Conservation (phyloP, 1,284 basidiomycete genomes). For the Gymnopus androsaceus region DNA sequence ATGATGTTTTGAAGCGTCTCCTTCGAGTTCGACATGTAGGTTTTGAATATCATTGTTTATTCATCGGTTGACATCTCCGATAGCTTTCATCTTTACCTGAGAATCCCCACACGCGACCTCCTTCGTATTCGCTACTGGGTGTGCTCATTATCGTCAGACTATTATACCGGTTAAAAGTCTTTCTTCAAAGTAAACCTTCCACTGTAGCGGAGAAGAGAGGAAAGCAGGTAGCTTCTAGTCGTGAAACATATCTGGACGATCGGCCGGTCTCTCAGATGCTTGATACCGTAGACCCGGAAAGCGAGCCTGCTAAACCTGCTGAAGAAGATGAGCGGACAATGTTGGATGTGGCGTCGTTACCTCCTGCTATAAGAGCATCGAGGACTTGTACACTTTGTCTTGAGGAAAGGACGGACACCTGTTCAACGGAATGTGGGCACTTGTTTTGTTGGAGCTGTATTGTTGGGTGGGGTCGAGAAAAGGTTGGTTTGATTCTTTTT, state of each 20-base stretch:
- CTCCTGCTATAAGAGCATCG: constrained; percentile 53
- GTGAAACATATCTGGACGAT: constrained; percentile 66
- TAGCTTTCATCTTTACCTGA: constrained; percentile 75
- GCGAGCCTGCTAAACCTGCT: constrained; percentile 52
- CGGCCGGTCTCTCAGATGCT: constrained; percentile 63
- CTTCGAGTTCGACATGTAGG: constrained; percentile 75
- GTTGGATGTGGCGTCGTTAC: constrained; percentile 58
- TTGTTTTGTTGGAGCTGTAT: constrained; percentile 95
- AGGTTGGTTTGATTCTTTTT: constrained; percentile 45
- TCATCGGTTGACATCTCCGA: constrained; percentile 1
- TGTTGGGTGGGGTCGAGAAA: constrained; percentile 86
- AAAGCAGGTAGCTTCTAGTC: constrained; percentile 22
- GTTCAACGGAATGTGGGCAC: constrained; percentile 92
- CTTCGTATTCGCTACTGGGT: constrained; percentile 86
- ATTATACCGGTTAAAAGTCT: constrained; percentile 58
- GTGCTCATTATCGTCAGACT: constrained; percentile 74
- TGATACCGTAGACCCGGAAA: constrained; percentile 52
- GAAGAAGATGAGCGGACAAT: constrained; percentile 71
- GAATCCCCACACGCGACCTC: constrained; percentile 70
- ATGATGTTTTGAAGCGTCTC: constrained; percentile 73
- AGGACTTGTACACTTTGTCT: constrained; percentile 86
- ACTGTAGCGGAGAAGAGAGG: constrained; percentile 25
- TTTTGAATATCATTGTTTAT: constrained; percentile 16
- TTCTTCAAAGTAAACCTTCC: constrained; percentile 34
- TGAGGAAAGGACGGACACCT: constrained; percentile 78